Evolutionary conservation across 202 grass and related monocot genomes (phyloP).

Genomic region (Elaeis oleifera): DNA sequence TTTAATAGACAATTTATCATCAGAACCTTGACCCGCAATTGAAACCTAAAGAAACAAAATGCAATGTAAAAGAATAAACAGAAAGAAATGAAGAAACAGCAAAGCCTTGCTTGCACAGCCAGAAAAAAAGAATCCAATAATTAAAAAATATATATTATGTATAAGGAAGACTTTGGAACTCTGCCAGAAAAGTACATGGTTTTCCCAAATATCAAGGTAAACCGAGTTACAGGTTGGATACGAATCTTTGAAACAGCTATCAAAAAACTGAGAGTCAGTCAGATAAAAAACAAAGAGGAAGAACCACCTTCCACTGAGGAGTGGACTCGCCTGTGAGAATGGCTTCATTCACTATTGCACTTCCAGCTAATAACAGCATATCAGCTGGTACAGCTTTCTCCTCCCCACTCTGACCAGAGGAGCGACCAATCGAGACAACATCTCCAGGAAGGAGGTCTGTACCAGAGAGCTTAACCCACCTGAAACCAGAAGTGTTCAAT

Average conservation of each 20-base stretch:
- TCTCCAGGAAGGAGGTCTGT: constrained; percentile 96
- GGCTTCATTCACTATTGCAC: constrained; percentile 91
- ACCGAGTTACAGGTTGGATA: too few species aligned
- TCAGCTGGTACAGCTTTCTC: constrained; percentile 95
- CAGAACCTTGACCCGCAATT: constrained; percentile 46
- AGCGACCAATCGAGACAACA: constrained; percentile 88
- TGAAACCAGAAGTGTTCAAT: constrained; percentile 12
- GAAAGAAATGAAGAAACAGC: too few species aligned
- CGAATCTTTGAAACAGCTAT: too few species aligned
- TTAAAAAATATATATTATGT: too few species aligned
- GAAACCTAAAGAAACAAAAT: constrained; percentile 52
- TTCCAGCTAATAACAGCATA: constrained; percentile 86
- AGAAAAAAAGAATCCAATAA: too few species aligned
- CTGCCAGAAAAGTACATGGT: too few species aligned
- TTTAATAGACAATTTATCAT: constrained; percentile 88
- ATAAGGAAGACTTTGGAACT: too few species aligned
- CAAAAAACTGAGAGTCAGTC: too few species aligned
- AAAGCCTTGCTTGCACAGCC: too few species aligned
- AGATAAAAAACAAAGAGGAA: too few species aligned
- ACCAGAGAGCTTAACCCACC: constrained; percentile 88
- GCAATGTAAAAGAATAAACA: neutral
- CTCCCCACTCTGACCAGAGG: constrained; percentile 46
- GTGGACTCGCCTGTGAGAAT: constrained; percentile 99
- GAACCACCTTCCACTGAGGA: constrained; percentile 90
- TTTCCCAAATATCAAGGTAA: too few species aligned